A percentile compares a stretch with the other conserved stretches of the same genome.
phyloP scores from a whole-genome alignment of 768 basidiomycete species.

The Tricholoma saponaceum region DNA sequence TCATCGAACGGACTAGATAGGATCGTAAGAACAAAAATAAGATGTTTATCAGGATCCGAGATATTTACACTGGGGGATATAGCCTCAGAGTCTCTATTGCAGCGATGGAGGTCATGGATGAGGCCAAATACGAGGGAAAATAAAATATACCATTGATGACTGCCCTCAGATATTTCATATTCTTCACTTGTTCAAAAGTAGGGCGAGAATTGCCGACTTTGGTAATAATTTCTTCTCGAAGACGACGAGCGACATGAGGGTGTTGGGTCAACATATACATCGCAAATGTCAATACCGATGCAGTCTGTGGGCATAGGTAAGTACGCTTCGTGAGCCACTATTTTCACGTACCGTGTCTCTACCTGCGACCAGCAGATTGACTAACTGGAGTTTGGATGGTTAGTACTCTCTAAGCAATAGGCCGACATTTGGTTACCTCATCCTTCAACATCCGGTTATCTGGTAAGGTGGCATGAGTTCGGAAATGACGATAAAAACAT shows the following conservation, averaged over 20 bases:
- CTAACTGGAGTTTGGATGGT: constrained; percentile 6
- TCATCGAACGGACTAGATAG: neutral
- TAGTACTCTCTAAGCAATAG: neutral
- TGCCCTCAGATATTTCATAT: constrained; percentile 41
- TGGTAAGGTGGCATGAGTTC: neutral
- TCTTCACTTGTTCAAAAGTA: constrained; percentile 39
- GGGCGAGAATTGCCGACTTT: constrained; percentile 36
- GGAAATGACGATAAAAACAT: neutral
- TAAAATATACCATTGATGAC: constrained; percentile 28
- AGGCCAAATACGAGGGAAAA: neutral
- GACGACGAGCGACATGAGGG: constrained; percentile 33
- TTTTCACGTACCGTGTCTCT: constrained; percentile 35
- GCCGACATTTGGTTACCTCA: neutral
- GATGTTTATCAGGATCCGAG: neutral
- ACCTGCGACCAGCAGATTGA: constrained; percentile 41
- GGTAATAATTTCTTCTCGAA: constrained; percentile 38
- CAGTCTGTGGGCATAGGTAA: constrained; percentile 26
- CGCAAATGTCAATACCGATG: constrained; percentile 35
- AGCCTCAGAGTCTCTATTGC: constrained; percentile 46
- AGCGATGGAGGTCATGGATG: neutral
- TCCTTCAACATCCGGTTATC: neutral
- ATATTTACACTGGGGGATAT: constrained; percentile 46
- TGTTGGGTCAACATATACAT: constrained; percentile 42
- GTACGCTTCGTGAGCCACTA: neutral
- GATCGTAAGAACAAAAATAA: neutral